Conservation (phyloP, 345 rosid species). For the Eucalyptus rudis region DNA sequence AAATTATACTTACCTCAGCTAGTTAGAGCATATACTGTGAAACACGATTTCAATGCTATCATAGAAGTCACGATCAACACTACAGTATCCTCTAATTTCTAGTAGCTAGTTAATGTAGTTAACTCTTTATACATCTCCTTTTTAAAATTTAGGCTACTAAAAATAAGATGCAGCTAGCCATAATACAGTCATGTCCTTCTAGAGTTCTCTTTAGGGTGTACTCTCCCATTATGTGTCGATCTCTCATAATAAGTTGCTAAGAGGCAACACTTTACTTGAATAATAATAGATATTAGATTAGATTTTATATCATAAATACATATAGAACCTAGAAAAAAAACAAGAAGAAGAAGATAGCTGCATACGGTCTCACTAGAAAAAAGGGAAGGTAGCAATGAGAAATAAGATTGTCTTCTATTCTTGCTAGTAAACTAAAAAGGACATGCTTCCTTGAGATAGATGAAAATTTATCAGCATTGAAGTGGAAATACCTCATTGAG, state of each 20-base stretch:
- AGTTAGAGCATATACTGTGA: not conserved
- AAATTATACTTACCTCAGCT: not conserved
- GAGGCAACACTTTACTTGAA: not conserved
- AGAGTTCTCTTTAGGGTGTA: not conserved
- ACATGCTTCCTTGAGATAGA: not conserved
- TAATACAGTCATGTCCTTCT: not conserved
- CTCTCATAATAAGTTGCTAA: not conserved
- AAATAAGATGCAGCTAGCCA: not conserved
- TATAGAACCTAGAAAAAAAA: not conserved
- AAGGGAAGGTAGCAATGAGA: not conserved
- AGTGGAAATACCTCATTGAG: slow-evolving; percentile 61
- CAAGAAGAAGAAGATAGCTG: not conserved
- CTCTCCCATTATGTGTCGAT: not conserved
- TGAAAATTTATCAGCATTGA: not conserved
- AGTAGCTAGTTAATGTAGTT: not conserved
- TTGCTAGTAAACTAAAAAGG: not conserved
- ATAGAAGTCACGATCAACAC: not conserved
- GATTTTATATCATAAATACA: not conserved
- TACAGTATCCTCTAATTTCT: not conserved
- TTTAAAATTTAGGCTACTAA: not conserved
- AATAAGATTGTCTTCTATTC: not conserved
- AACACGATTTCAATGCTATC: not conserved
- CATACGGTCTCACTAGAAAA: not conserved
- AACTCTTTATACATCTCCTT: not conserved
- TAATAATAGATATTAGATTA: not conserved